Evolutionary conservation across 371 early-diverging fungal species (phyloP), one percentile per base, ranked within the genome.

Genomic region (Mucor saturninus): DNA sequence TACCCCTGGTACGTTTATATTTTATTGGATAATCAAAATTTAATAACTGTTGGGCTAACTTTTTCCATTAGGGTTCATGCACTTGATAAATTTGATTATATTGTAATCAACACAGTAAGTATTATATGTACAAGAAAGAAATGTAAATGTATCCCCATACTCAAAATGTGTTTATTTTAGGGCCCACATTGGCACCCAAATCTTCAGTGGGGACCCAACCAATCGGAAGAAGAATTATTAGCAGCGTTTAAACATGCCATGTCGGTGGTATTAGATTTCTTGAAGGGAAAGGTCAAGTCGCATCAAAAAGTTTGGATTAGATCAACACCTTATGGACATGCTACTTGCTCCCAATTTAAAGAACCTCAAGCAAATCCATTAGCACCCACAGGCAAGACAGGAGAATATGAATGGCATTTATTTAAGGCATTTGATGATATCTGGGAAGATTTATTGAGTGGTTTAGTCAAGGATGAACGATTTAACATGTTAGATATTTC

Each of bases 361-460:
- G 54, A 66, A 35, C 81, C 81, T 10, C 67, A 68, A 45, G 15
- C 29, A 0, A 63, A 56, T 14, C 77, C 81, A 0, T 40, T 68
- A 5, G 64, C 57, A 4, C 81, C 81, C 9, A 63, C 73, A 11
- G 73, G 77, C 1, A 61, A 69, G 55, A 54, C 59, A 37, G 75
- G 77, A 2, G 81, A 81, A 59, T 78, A 72, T 39, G 72, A 81
- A 60, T 81, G 81, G 81, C 77, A 81, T 60, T 54, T 81, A 54
- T 72, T 75, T 48, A 68, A 70, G 21, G 55, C 66, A 40, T 76
- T 81, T 64, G 79, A 78, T 62, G 5, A 46, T 14, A 59, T 78
- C 7, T 81, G 79, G 81, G 72, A 69, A 67, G 75, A 73, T 51
- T 52, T 73, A 55, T 62, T 80, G 31, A 40, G 42, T 39, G 54